Percentiles rank a stretch among this genome's conserved stretches.
phyloP scores from a whole-genome alignment of 2,329 filamentous ascomycete genomes.

The Colletotrichum lentis region DNA sequence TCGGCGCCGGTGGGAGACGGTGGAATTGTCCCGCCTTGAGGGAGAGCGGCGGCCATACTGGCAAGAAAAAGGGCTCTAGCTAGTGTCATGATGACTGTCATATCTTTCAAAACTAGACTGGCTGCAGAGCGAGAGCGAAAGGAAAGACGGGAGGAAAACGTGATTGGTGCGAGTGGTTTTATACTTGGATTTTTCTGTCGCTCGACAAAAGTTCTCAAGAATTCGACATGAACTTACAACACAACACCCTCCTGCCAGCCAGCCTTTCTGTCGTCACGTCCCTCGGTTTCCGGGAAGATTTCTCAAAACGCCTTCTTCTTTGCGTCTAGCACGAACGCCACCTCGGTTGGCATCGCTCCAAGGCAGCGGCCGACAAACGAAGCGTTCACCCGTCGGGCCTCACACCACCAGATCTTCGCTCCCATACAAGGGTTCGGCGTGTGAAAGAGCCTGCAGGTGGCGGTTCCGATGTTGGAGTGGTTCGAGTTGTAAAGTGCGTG shows the following conservation, averaged over 20 bases:
- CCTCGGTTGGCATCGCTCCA: background rate
- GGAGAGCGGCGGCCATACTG: conserved; percentile 25
- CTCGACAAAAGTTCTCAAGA: background rate
- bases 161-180: background rate
- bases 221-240: background rate
- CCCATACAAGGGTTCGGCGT: background rate
- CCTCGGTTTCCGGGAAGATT: no score
- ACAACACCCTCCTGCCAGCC: no score
- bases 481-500: background rate
- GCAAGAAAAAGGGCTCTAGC: conserved; percentile 7
- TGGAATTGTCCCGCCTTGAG: conserved; percentile 22
- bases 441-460: background rate
- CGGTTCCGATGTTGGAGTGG: background rate
- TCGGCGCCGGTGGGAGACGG: conserved; percentile 15
- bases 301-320: background rate
- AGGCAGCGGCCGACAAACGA: background rate
- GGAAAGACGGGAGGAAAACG: background rate
- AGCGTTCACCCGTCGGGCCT: background rate
- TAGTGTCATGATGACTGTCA: conserved; percentile 1
- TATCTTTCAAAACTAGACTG: background rate
- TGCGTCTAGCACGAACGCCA: conserved; percentile 7
- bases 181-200: background rate
- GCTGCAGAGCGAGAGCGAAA: background rate
- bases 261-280: no score
- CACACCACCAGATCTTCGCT: background rate